phyloP scores from a whole-genome alignment of 2,329 filamentous ascomycete genomes.

The Paecilomyces formosus region DNA sequence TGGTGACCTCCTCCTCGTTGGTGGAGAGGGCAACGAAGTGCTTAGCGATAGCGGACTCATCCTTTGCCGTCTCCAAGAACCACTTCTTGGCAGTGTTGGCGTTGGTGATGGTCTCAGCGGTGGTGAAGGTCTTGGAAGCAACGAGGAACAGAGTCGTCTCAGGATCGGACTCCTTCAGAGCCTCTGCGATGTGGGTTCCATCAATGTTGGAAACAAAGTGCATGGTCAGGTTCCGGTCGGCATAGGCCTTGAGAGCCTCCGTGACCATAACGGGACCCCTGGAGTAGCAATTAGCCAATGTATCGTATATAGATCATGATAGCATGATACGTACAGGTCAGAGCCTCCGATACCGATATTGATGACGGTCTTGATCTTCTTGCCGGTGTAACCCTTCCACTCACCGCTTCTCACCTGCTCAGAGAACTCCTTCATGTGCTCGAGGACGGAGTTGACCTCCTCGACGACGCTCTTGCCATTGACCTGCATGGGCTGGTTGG shows the following conservation, averaged over 20 bases:
- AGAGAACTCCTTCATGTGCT: conserved; percentile 98
- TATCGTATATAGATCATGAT: neutral
- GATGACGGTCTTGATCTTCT: conserved; percentile 93
- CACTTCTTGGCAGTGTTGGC: conserved; percentile 94
- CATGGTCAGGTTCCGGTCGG: conserved; percentile 73
- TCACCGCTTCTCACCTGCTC: conserved; percentile 88
- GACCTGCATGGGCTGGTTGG: conserved; percentile 73
- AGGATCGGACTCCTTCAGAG: conserved; percentile 77
- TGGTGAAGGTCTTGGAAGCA: conserved; percentile 99
- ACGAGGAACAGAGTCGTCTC: conserved; percentile 99
- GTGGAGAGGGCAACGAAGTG: conserved; percentile 98
- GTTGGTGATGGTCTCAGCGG: conserved; percentile 93
- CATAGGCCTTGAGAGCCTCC: conserved; percentile 93
- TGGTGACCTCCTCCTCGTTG: conserved; percentile 89
- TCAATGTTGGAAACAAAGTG: conserved; percentile 99
- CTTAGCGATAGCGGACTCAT: conserved; percentile 73
- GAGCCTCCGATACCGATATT: conserved; percentile 98
- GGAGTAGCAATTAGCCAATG: conserved; percentile 11
- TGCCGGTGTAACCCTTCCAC: conserved; percentile 96
- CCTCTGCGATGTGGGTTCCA: conserved; percentile 94
- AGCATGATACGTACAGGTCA: conserved; percentile 66
- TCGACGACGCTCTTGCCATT: conserved; percentile 91
- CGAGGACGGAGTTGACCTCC: conserved; percentile 80
- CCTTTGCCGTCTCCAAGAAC: conserved; percentile 84
- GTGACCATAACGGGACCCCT: conserved; percentile 98